Conservation (phyloP, 371 early-diverging fungal genomes). For the Syncephalis plumigaleata region DNA sequence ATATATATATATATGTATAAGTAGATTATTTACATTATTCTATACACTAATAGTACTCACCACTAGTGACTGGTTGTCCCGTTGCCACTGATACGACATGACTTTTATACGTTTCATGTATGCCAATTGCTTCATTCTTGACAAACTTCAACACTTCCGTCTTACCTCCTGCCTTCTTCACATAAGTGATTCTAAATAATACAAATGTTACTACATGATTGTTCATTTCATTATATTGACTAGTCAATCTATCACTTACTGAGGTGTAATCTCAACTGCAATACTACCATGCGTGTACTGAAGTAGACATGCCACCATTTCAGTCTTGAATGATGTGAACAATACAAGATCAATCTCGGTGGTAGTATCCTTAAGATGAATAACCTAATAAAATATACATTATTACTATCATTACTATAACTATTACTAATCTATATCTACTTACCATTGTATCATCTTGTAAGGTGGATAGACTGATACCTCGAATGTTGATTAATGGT, state of each 20-base stretch:
- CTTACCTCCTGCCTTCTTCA: slow-evolving; percentile 54
- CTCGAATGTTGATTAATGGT: slow-evolving; percentile 25
- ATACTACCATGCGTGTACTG: slow-evolving; percentile 34
- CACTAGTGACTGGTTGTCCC: slow-evolving; percentile 48
- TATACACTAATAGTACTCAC: slow-evolving; percentile 8
- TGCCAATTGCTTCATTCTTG: slow-evolving; percentile 42
- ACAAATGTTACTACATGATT: too few relatives aligned
- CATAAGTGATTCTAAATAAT: slow-evolving; percentile 34
- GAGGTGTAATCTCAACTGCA: slow-evolving; percentile 27
- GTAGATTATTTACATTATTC: too few relatives aligned
- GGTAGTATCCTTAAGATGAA: too few relatives aligned
- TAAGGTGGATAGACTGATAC: slow-evolving; percentile 39
- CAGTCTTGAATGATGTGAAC: slow-evolving; percentile 65
- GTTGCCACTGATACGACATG: slow-evolving; percentile 49
- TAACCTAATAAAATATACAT: slow-evolving; percentile 9
- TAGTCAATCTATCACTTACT: slow-evolving; percentile 1
- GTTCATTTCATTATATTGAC: too few relatives aligned
- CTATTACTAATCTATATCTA: slow-evolving; percentile 17
- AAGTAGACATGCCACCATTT: slow-evolving; percentile 47
- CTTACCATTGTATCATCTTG: slow-evolving; percentile 76
- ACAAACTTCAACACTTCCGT: slow-evolving; percentile 52
- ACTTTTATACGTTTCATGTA: slow-evolving; percentile 51
- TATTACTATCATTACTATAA: slow-evolving; percentile 6
- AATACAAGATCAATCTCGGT: slow-evolving; percentile 16
- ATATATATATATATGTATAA: too few relatives aligned